These are phyloP conservation scores for Alternaria alternata DNA, from an alignment of 2,329 filamentous ascomycete genomes.

Conservation along the genomic window DNA sequence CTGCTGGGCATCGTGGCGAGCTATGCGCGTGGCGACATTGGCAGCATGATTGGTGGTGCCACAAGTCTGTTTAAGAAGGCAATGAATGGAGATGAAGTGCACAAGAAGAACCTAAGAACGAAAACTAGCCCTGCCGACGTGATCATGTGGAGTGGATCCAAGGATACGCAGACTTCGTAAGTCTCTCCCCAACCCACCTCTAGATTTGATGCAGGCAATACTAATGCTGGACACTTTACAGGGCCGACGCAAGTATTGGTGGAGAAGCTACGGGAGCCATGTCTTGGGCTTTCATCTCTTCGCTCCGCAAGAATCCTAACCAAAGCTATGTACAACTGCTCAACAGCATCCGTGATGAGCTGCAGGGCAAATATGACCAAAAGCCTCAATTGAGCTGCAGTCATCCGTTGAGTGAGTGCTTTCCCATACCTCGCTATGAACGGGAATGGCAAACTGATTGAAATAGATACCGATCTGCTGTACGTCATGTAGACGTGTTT, in stretches of 20 bases:
- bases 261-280: constrained; percentile 95
- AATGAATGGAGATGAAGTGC: constrained; percentile 77
- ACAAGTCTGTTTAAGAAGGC: constrained; percentile 89
- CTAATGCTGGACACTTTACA: constrained; percentile 47
- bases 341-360: constrained; percentile 91
- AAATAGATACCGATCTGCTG: constrained; percentile 25
- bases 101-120: constrained; percentile 82
- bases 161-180: constrained; percentile 92
- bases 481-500: constrained; percentile 23
- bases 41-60: constrained; percentile 80
- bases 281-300: constrained; percentile 95
- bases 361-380: constrained; percentile 86
- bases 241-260: constrained; percentile 87
- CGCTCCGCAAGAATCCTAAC: constrained; percentile 89
- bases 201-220: neutral
- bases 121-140: constrained; percentile 96
- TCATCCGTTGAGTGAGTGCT: constrained; percentile 82
- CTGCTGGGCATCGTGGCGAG: constrained; percentile 75
- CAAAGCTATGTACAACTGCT: constrained; percentile 96
- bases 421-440: neutral
- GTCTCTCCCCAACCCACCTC: constrained; percentile 48
- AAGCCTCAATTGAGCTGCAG: constrained; percentile 97
- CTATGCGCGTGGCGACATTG: constrained; percentile 84
- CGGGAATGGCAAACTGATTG: neutral
- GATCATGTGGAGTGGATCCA: constrained; percentile 97